These are phyloP conservation scores for Cystofilobasidium ferigula DNA, from an alignment of 768 basidiomycete genomes.

Conservation along the genomic window DNA sequence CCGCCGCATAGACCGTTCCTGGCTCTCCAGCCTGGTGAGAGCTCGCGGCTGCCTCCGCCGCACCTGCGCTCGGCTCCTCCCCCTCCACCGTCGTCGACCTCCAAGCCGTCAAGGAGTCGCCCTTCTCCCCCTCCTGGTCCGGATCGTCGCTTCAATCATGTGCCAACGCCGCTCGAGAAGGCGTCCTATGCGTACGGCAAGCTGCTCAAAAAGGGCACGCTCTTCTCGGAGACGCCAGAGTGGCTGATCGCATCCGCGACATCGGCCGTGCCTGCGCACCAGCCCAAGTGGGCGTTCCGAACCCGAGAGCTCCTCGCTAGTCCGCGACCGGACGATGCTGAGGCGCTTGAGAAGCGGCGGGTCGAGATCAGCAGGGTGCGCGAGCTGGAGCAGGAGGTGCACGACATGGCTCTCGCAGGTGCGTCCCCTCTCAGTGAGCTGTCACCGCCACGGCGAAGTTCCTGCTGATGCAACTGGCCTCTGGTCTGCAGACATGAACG, in stretches of 20 bases:
- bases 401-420: background rate
- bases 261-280: background rate
- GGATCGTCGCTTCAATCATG: no score
- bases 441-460: background rate
- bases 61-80: no score
- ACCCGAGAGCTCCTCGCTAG: background rate
- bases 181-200: background rate
- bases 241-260: background rate
- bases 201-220: background rate
- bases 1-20: no score
- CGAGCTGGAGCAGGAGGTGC: background rate
- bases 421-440: background rate
- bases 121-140: no score
- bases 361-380: background rate
- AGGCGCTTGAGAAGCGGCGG: background rate
- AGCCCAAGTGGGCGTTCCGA: background rate
- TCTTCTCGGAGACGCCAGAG: background rate
- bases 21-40: no score
- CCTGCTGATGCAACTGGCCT: background rate
- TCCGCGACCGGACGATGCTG: background rate
- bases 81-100: no score
- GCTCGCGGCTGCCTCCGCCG: no score
- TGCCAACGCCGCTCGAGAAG: background rate
- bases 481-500: background rate
- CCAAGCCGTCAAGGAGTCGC: no score